These are phyloP conservation scores for Bretziella fagacearum DNA, from an alignment of 2,329 filamentous ascomycete species.

Conservation along the genomic window DNA sequence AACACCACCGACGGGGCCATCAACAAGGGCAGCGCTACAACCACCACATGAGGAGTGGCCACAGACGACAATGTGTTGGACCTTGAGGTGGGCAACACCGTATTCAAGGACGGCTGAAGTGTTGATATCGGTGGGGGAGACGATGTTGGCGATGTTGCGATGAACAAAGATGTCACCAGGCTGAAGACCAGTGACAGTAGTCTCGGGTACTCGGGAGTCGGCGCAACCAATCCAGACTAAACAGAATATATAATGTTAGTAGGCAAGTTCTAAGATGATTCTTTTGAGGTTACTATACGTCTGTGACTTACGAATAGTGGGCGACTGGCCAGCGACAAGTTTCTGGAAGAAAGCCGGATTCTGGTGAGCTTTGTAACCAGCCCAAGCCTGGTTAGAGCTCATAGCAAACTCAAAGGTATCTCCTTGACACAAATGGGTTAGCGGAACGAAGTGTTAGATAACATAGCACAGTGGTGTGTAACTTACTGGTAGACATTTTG, in stretches of 20 bases:
- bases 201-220: slow-evolving; percentile 72
- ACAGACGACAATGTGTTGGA: slow-evolving; percentile 54
- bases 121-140: slow-evolving; percentile 59
- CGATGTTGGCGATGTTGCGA: slow-evolving; percentile 78
- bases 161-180: slow-evolving; percentile 79
- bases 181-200: slow-evolving; percentile 58
- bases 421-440: slow-evolving; percentile 21
- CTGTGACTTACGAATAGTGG: slow-evolving; percentile 36
- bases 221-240: slow-evolving; percentile 73
- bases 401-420: slow-evolving; percentile 47
- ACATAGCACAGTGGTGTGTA: not conserved
- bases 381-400: slow-evolving; percentile 55
- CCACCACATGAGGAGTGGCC: slow-evolving; percentile 53
- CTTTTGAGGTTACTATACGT: not conserved
- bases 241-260: not conserved
- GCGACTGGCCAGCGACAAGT: slow-evolving; percentile 49
- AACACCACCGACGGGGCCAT: slow-evolving; percentile 32
- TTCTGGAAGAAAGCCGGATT: slow-evolving; percentile 56
- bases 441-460: not conserved
- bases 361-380: slow-evolving; percentile 42
- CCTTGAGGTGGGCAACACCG: slow-evolving; percentile 54
- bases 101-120: slow-evolving; percentile 63
- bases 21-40: slow-evolving; percentile 39
- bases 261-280: not conserved
- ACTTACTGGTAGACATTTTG: slow-evolving; percentile 6